Evolutionary conservation across 305 asterid species (phyloP).

Genomic region (Fraxinus greggii): DNA sequence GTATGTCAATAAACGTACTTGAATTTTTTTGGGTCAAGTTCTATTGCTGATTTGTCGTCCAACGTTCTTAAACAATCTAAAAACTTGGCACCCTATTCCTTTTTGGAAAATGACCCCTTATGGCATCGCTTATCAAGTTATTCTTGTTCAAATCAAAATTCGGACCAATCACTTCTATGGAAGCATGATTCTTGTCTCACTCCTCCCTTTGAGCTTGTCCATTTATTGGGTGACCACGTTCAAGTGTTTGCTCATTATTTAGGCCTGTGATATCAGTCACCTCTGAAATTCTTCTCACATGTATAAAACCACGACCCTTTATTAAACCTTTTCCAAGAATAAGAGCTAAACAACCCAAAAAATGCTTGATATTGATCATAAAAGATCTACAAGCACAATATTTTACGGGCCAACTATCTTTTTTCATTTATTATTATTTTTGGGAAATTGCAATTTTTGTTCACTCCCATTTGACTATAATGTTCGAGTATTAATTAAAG

Average conservation of each 20-base stretch:
- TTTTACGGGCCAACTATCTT: no score
- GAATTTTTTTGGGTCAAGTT: background rate
- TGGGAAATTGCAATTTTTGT: background rate
- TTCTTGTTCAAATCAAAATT: no score
- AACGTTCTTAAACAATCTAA: slow-evolving; percentile 23
- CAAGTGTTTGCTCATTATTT: background rate
- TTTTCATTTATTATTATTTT: no score
- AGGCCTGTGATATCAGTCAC: background rate
- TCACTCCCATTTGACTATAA: background rate
- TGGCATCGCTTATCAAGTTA: background rate
- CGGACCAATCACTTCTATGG: background rate
- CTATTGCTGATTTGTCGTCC: slow-evolving; percentile 10
- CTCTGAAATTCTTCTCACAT: background rate
- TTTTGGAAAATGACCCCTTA: slow-evolving; percentile 12
- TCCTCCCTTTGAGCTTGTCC: background rate
- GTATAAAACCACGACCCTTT: background rate
- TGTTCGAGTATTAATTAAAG: no score
- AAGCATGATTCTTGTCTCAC: background rate
- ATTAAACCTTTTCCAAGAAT: background rate
- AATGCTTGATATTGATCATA: background rate
- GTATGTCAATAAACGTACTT: background rate
- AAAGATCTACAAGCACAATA: background rate
- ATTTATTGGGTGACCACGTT: background rate
- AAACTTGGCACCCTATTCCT: slow-evolving; percentile 10
- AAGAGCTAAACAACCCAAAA: background rate